Percentiles rank a stretch among this genome's conserved stretches.
Evolutionary conservation across 768 basidiomycete genomes (phyloP).

Genomic region (Lyophyllum semitale): DNA sequence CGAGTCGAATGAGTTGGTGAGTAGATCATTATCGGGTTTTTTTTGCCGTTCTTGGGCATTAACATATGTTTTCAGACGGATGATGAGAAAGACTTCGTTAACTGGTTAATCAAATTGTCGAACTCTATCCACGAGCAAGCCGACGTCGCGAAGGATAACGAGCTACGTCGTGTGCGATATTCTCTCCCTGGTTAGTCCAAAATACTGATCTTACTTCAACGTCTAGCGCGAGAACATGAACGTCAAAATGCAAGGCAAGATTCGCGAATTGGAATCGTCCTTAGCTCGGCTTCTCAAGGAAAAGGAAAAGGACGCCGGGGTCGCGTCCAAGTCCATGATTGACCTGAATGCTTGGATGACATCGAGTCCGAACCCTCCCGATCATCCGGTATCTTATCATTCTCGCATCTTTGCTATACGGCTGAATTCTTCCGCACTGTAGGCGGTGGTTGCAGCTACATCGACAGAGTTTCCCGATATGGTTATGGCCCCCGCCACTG

Average conservation of each 20-base stretch:
- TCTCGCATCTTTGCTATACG: background rate
- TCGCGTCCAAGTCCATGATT: conserved; percentile 36
- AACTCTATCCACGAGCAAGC: conserved; percentile 54
- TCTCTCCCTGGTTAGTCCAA: background rate
- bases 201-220: conserved; percentile 1
- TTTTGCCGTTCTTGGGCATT: background rate
- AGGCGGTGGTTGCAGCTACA: background rate
- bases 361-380: conserved; percentile 28
- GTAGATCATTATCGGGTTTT: conserved; percentile 9
- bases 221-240: conserved; percentile 51
- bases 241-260: conserved; percentile 42
- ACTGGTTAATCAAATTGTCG: conserved; percentile 43
- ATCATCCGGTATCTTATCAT: background rate
- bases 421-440: background rate
- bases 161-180: conserved; percentile 49
- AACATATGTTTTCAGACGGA: conserved; percentile 36
- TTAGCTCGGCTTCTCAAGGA: conserved; percentile 47
- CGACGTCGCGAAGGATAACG: conserved; percentile 54
- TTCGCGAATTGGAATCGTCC: conserved; percentile 45
- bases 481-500: background rate
- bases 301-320: conserved; percentile 27
- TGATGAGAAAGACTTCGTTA: conserved; percentile 51
- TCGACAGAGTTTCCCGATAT: background rate
- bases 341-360: conserved; percentile 40
- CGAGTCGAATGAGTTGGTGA: conserved; percentile 47